Evolutionary conservation across 2,329 filamentous ascomycete species (phyloP), one percentile per base, ranked within the genome.

Genomic region (Alternaria brassicae): DNA sequence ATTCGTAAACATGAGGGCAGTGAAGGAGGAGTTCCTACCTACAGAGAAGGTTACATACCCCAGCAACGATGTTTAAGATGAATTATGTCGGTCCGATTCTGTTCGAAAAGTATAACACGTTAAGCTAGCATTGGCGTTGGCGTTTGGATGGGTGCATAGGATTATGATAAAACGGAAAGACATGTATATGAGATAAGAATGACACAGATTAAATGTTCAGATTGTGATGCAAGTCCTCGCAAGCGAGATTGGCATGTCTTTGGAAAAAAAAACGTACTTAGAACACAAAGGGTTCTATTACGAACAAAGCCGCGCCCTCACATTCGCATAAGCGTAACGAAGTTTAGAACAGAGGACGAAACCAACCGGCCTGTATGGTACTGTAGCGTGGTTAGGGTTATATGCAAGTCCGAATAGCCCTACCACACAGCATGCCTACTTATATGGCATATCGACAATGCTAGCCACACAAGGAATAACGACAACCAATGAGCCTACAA

Each of bases 1-100:
- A 34, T 86, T 86, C 63, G 84, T 86, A 42, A 85, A 83, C 62
- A 82, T 85, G 80, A 78, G 84, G 73, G 71, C 82, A 17, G 79
- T 86, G 65, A 86, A 86, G 78, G 84, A 86, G 76, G 83, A 85
- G 63, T 85, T 85, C 61, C 66, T 84, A 45, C 74, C 79, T 3
- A 79, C 78, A 28, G 73, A 73, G 45, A 78, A 80, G 72, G 83
- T 86, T 6, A 69, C 73, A 60, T 86, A 86, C 72, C 83, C 83
- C 19, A 85, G 82, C 59, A 86, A 86, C 67, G 79, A 82, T 67
- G 70, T 74, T 12, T 77, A 67, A 60, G 25, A 37, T n/a, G 17
- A 28, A 9, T 3, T 17, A 12, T n/a, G 40, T 17, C 34, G 19
- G 3, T 3, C 13, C n/a, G 4, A 34, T 10, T 48, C 7, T n/a